phyloP scores from a whole-genome alignment of 2,329 filamentous ascomycete species.

The Paracoccidioides lutzii region DNA sequence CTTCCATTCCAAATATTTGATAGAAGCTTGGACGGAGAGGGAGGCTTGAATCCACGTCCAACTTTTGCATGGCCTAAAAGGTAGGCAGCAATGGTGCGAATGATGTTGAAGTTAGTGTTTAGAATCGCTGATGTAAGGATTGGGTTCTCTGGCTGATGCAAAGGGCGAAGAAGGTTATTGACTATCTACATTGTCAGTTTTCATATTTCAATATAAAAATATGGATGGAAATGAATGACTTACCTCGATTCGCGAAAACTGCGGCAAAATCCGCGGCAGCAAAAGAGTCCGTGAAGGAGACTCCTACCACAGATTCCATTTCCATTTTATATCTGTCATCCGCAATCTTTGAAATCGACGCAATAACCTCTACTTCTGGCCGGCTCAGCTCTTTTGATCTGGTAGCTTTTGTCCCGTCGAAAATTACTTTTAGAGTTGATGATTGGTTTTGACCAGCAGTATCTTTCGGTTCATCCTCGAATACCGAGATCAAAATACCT shows the following conservation, averaged over 20 bases:
- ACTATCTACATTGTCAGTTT: slow-evolving; percentile 36
- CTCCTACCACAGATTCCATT: slow-evolving; percentile 54
- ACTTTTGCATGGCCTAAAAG: slow-evolving; percentile 49
- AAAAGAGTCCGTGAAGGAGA: slow-evolving; percentile 60
- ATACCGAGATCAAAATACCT: slow-evolving; percentile 37
- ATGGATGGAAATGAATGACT: slow-evolving; percentile 21
- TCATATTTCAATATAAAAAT: not conserved
- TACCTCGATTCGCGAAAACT: slow-evolving; percentile 61
- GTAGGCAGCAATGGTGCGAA: slow-evolving; percentile 55
- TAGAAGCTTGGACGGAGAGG: slow-evolving; percentile 83
- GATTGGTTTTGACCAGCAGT: slow-evolving; percentile 39
- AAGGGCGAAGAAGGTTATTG: slow-evolving; percentile 56
- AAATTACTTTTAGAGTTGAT: slow-evolving; percentile 25
- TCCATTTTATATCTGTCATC: slow-evolving; percentile 48
- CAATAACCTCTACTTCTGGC: slow-evolving; percentile 37
- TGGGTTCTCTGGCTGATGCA: slow-evolving; percentile 48
- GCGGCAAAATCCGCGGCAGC: slow-evolving; percentile 59
- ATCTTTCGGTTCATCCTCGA: slow-evolving; percentile 30
- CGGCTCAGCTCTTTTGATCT: slow-evolving; percentile 18
- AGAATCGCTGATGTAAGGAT: slow-evolving; percentile 50
- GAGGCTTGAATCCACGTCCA: slow-evolving; percentile 52
- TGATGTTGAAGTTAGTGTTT: slow-evolving; percentile 62
- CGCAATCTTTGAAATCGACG: slow-evolving; percentile 57
- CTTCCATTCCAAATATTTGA: slow-evolving; percentile 61
- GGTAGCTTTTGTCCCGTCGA: slow-evolving; percentile 22